Evolutionary conservation across 345 rosid species (phyloP).

Genomic region (Citrus glauca): DNA sequence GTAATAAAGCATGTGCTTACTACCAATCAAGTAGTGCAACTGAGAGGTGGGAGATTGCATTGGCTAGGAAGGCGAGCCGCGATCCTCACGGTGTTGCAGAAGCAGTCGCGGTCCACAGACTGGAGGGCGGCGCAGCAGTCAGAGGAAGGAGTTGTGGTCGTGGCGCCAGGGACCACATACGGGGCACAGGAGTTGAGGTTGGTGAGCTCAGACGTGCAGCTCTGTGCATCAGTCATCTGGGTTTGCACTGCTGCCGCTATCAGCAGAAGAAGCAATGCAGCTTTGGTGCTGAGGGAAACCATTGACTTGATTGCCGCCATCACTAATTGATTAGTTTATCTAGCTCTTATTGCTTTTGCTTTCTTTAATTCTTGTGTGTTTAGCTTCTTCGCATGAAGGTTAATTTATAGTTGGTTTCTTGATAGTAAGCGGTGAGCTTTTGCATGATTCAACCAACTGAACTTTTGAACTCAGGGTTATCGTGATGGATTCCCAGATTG

Average conservation of each 20-base stretch:
- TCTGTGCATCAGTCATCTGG: conserved; percentile 36
- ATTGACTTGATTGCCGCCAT: conserved; percentile 20
- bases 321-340: neutral
- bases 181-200: conserved; percentile 65
- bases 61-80: conserved; percentile 67
- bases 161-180: conserved; percentile 62
- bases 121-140: conserved; percentile 65
- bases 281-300: neutral
- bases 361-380: neutral
- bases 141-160: conserved; percentile 33
- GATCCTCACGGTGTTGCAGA: conserved; percentile 79
- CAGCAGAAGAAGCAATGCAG: conserved; percentile 24
- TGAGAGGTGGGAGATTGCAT: conserved; percentile 60
- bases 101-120: conserved; percentile 55
- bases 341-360: too few relatives aligned
- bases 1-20: neutral
- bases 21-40: conserved; percentile 36
- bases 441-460: conserved; percentile 26
- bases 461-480: neutral
- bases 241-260: conserved; percentile 25
- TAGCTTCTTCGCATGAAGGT: neutral
- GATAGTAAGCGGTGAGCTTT: neutral
- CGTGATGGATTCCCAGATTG: conserved; percentile 6
- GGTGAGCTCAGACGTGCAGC: conserved; percentile 52
- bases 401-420: conserved; percentile 16